phyloP scores from a whole-genome alignment of 176 grass and related monocot genomes.

The Bolboschoenus planiculmis region DNA sequence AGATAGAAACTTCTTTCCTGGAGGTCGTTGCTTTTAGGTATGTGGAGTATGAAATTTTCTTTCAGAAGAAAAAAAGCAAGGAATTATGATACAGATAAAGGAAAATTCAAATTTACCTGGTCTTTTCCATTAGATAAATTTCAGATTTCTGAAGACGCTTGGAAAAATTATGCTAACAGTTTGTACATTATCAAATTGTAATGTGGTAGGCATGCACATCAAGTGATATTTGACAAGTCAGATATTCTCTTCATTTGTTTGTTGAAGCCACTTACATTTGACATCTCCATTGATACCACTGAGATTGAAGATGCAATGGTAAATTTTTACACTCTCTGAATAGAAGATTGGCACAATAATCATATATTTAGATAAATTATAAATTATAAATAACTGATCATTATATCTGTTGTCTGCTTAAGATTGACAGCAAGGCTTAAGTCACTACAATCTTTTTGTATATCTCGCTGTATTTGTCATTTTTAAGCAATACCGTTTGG shows the following conservation, averaged over 20 bases:
- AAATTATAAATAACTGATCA: neutral
- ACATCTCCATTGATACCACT: constrained; percentile 42
- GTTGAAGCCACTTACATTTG: constrained; percentile 50
- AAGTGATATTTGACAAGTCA: constrained; percentile 50
- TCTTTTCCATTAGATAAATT: neutral
- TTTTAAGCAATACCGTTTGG: neutral
- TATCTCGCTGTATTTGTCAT: neutral
- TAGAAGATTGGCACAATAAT: neutral
- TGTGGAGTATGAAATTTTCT: neutral
- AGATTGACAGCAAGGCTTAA: neutral
- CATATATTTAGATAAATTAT: neutral
- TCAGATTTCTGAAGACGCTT: neutral
- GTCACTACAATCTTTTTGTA: neutral
- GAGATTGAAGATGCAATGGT: constrained; percentile 66
- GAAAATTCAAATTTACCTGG: neutral
- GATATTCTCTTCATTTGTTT: constrained; percentile 69
- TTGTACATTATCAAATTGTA: neutral
- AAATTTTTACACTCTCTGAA: neutral
- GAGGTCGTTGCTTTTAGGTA: constrained; percentile 71
- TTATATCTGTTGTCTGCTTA: neutral
- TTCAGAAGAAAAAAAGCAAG: neutral
- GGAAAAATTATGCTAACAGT: neutral
- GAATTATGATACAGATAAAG: neutral
- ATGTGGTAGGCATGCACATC: constrained; percentile 49
- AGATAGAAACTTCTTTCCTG: constrained; percentile 55